Base-by-base conservation (phyloP, 208 protist genomes). In the Trypanosoma lewisi region DNA sequence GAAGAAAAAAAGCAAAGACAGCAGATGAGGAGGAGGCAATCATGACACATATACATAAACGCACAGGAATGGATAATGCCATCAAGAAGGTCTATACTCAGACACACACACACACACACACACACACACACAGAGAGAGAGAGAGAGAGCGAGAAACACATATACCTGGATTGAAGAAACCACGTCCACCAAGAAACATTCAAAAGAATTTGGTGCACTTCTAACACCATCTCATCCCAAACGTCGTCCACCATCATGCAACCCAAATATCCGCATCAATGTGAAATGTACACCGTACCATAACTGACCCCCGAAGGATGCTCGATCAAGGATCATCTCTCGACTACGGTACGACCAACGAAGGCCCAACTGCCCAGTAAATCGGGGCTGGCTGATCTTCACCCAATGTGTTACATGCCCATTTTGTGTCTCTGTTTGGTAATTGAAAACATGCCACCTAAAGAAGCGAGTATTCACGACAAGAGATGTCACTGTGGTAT, bases 201-300 rank as follows among this genome's bases (percentile, higher is more conserved):
- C n/a, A n/a, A n/a, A n/a, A n/a, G n/a, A n/a, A n/a, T n/a, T n/a
- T n/a, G n/a, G n/a, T n/a, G n/a, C n/a, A n/a, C n/a, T n/a, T n/a
- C n/a, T n/a, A n/a, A n/a, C n/a, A 28, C 28, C 21, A 4, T 52
- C 21, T 63, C 45, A 64, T 11, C 44, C 16, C 34, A 57, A 23
- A 17, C 55, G 23, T 16, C 14, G 36, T 12, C n/a, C 42, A 19
- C 21, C 36, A 45, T 62, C 50, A 28, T 67, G 69, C 50, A 79
- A 60, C 9, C 75, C 70, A 16, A 87, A 61, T 0, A 61, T 39
- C 28, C 70, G 59, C 45, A 93, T 80, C 42, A 85, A 16, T n/a
- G 62, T 33, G 61, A 91, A 91, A 65, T 94, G 78, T 23, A 69
- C 45, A 36, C 62, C 44, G 63, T 94, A 94, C 83, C 83, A 94